These are phyloP conservation scores for Floccularia luteovirens DNA, from an alignment of 768 basidiomycete genomes.

Conservation along the genomic window DNA sequence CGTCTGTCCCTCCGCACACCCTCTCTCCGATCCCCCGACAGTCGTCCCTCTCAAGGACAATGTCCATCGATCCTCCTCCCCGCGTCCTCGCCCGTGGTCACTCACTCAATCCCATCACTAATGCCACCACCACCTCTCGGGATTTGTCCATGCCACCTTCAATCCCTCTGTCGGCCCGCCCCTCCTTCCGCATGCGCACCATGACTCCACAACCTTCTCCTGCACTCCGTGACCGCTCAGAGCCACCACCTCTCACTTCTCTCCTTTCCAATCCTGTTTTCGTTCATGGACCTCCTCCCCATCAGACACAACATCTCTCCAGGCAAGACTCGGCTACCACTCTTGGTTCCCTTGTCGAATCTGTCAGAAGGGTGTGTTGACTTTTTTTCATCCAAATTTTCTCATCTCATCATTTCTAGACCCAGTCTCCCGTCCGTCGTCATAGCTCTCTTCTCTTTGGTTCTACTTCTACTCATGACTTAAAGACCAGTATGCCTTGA, in stretches of 20 bases:
- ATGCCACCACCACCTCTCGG: conserved; percentile 24
- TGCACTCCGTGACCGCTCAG: conserved; percentile 35
- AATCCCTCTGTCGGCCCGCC: conserved; percentile 26
- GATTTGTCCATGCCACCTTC: conserved; percentile 42
- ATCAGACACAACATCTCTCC: conserved; percentile 14
- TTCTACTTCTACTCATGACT: conserved; percentile 19
- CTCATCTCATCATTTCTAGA: conserved; percentile 18
- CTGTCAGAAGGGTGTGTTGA: conserved; percentile 44
- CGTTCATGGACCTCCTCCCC: conserved; percentile 47
- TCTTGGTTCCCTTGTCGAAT: conserved; percentile 51
- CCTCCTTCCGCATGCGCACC: conserved; percentile 56
- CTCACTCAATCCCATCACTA: conserved; percentile 29
- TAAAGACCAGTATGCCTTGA: conserved; percentile 20
- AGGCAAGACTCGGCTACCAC: conserved; percentile 34
- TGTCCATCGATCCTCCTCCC: conserved; percentile 64
- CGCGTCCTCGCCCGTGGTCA: conserved; percentile 20
- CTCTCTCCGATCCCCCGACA: conserved; percentile 36
- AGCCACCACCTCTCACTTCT: conserved; percentile 59
- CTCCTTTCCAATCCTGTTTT: conserved; percentile 64
- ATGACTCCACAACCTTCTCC: conserved; percentile 58
- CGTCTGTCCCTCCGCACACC: conserved; percentile 25
- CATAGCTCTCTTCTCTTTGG: conserved; percentile 45
- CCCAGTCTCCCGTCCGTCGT: conserved; percentile 42
- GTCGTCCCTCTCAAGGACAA: conserved; percentile 42
- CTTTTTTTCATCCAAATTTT: conserved; percentile 3